phyloP scores from a whole-genome alignment of 1,284 basidiomycete genomes.

The Peniophora sp. region DNA sequence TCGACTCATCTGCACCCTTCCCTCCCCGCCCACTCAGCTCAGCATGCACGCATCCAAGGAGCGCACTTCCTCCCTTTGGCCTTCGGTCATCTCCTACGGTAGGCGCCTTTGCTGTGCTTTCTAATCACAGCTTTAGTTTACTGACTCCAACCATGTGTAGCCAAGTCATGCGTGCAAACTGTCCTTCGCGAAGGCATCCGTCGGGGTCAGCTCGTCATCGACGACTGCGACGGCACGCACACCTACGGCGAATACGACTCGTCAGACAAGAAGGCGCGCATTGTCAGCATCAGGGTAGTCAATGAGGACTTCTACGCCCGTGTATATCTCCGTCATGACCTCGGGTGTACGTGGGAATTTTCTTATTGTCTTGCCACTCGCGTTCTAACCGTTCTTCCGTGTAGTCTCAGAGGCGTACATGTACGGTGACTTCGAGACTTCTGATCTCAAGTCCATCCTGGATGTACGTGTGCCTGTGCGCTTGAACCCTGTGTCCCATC shows the following conservation, averaged over 20 bases:
- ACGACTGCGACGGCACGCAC: background rate
- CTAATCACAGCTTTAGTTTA: background rate
- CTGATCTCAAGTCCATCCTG: constrained; percentile 50
- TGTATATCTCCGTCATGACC: constrained; percentile 52
- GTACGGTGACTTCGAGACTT: constrained; percentile 63
- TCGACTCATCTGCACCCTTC: too few species aligned
- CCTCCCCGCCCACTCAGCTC: too few species aligned
- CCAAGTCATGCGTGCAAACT: background rate
- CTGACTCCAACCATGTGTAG: background rate
- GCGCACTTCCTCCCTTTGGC: background rate
- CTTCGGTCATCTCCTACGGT: background rate
- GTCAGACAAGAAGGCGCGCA: background rate
- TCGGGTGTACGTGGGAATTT: constrained; percentile 24
- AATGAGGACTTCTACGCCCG: constrained; percentile 66
- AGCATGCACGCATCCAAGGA: too few species aligned
- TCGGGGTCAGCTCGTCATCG: background rate
- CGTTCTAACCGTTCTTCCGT: constrained; percentile 21
- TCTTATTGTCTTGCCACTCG: background rate
- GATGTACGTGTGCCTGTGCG: constrained; percentile 13
- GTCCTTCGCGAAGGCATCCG: background rate
- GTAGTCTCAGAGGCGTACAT: constrained; percentile 66
- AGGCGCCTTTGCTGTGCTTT: background rate
- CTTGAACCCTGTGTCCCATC: background rate
- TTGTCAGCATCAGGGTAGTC: constrained; percentile 36
- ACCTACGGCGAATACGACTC: constrained; percentile 9